Percentiles rank a stretch among this genome's conserved stretches.
Conservation (phyloP, 2,329 filamentous ascomycete species). For the Trichophaea hybrida region DNA sequence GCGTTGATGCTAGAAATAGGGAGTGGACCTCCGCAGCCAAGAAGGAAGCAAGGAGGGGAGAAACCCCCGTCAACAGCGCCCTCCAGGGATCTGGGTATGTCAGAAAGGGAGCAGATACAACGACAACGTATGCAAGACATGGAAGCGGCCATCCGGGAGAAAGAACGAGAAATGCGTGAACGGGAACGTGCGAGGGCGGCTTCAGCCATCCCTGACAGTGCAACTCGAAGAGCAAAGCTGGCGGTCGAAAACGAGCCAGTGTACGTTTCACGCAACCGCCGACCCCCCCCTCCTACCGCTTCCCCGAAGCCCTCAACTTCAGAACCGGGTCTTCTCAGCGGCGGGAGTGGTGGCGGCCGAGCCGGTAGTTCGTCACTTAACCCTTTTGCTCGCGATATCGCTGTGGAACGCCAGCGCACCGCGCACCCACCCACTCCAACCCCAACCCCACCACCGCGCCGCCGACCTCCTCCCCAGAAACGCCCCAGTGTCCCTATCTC, state of each 20-base stretch:
- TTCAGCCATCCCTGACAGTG: constrained; percentile 16
- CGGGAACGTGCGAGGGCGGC: constrained; percentile 5
- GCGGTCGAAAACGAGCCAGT: constrained; percentile 61
- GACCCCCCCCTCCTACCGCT: constrained; percentile 41
- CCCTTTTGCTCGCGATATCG: constrained; percentile 28
- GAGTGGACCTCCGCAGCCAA: constrained; percentile 38
- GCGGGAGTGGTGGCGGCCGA: constrained; percentile 27
- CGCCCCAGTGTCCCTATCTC: constrained; percentile 54
- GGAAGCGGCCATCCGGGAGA: constrained; percentile 20
- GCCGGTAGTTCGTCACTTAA: constrained; percentile 26
- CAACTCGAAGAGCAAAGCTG: constrained; percentile 32
- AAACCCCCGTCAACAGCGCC: background rate
- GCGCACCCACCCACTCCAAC: constrained; percentile 32
- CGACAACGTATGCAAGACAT: constrained; percentile 12
- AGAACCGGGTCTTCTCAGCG: constrained; percentile 51
- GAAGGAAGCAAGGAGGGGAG: constrained; percentile 24
- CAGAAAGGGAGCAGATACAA: constrained; percentile 20
- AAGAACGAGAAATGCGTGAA: constrained; percentile 19
- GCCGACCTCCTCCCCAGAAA: constrained; percentile 37
- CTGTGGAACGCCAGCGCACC: constrained; percentile 31
- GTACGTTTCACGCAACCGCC: constrained; percentile 71
- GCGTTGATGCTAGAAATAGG: constrained; percentile 66
- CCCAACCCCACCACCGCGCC: constrained; percentile 31
- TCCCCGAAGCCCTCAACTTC: constrained; percentile 32
- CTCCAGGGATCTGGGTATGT: constrained; percentile 5